Evolutionary conservation across 192 early-diverging fungal genomes (phyloP).

Genomic region (Paraglomus brasilianum): DNA sequence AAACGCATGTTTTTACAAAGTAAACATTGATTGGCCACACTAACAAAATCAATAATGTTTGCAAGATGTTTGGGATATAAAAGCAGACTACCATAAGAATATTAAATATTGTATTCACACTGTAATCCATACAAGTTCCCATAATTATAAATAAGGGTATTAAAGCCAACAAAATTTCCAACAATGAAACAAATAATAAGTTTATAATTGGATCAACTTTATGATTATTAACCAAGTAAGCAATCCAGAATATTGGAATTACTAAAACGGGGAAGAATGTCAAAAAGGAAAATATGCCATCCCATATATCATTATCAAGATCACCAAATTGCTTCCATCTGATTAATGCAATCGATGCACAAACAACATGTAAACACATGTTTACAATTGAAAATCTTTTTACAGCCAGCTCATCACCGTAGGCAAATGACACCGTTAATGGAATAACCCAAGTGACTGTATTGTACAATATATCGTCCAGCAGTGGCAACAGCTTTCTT

Average conservation of each 20-base stretch:
- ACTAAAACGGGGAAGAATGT: neutral
- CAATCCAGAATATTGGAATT: constrained; percentile 19
- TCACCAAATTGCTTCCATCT: too few species aligned
- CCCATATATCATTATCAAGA: too few species aligned
- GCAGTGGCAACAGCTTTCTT: constrained; percentile 3
- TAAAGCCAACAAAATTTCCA: neutral
- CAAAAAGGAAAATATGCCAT: neutral
- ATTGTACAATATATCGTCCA: constrained; percentile 28
- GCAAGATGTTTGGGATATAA: constrained; percentile 12
- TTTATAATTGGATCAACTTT: neutral
- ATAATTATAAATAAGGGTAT: neutral
- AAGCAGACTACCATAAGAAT: neutral
- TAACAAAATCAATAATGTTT: constrained; percentile 1
- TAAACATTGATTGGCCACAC: constrained; percentile 21
- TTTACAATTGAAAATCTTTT: constrained; percentile 30
- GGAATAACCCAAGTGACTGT: constrained; percentile 24
- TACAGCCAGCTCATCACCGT: neutral
- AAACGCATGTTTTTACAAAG: constrained; percentile 16
- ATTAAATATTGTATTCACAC: too few species aligned
- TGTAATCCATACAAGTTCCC: neutral
- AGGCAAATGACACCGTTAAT: constrained; percentile 1
- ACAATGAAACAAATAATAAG: constrained; percentile 2
- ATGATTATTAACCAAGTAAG: neutral
- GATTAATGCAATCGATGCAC: neutral
- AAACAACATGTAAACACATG: constrained; percentile 17